Conservation (phyloP, 345 rosid genomes). For the Hypericum perforatum region DNA sequence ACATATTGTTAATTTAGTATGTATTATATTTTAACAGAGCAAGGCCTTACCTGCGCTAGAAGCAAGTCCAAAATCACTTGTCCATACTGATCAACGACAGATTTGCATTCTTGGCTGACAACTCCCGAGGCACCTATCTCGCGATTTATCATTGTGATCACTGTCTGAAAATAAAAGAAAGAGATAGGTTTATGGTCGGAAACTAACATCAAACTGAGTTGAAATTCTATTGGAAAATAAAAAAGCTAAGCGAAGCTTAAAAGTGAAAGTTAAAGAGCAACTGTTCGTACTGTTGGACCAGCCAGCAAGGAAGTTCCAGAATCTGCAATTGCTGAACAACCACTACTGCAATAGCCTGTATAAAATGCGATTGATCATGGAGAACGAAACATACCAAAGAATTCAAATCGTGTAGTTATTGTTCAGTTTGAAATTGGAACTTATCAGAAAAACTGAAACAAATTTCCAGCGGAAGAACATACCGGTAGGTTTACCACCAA, state of each 20-base stretch:
- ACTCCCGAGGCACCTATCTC: constrained; percentile 25
- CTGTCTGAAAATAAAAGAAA: constrained; percentile 7
- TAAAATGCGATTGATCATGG: background rate
- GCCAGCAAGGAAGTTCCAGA: constrained; percentile 30
- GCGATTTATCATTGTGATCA: constrained; percentile 23
- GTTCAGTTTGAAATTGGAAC: too few relatives aligned
- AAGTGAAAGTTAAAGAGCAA: too few relatives aligned
- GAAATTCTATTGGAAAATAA: too few relatives aligned
- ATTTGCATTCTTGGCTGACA: constrained; percentile 23
- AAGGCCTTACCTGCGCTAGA: constrained; percentile 15
- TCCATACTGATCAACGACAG: constrained; percentile 22
- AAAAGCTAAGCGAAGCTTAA: too few relatives aligned
- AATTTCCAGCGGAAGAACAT: background rate
- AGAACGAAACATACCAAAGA: too few relatives aligned
- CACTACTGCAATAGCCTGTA: constrained; percentile 19
- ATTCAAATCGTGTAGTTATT: too few relatives aligned
- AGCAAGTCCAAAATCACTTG: constrained; percentile 19
- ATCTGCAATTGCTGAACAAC: constrained; percentile 28
- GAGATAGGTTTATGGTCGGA: background rate
- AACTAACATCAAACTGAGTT: background rate
- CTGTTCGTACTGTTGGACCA: constrained; percentile 22
- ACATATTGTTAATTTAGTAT: background rate
- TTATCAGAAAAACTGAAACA: too few relatives aligned
- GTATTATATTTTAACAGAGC: background rate
- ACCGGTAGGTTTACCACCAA: constrained; percentile 20